These are phyloP conservation scores for Aspergillus quadrilineatus DNA, from an alignment of 2,329 filamentous ascomycete species.

Conservation along the genomic window DNA sequence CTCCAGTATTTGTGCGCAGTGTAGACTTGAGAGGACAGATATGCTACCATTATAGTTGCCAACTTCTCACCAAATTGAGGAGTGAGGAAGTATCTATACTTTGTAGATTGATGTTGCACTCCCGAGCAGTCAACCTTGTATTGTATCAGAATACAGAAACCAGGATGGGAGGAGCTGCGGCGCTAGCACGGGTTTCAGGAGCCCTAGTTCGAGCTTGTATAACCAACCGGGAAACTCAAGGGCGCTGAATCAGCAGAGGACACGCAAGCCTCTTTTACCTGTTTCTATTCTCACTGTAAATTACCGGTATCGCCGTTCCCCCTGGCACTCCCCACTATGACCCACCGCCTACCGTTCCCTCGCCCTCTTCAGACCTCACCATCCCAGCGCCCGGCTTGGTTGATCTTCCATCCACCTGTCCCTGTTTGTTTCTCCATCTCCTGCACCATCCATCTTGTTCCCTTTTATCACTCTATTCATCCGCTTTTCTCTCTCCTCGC, in stretches of 20 bases:
- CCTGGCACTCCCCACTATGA: conserved; percentile 6
- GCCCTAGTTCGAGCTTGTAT: not conserved
- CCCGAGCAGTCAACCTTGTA: not conserved
- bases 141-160: conserved; percentile 3
- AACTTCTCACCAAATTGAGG: no score
- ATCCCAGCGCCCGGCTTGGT: conserved; percentile 15
- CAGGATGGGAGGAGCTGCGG: not conserved
- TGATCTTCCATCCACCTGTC: conserved; percentile 13
- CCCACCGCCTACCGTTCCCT: conserved; percentile 5
- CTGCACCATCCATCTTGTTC: not conserved
- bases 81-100: no score
- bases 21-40: no score
- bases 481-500: not conserved
- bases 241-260: conserved; percentile 33
- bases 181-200: not conserved
- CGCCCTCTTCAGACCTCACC: conserved; percentile 7
- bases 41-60: no score
- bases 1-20: not conserved
- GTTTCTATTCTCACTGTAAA: conserved; percentile 22
- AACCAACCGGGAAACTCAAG: not conserved
- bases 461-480: not conserved
- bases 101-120: no score
- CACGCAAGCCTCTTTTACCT: conserved; percentile 32
- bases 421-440: conserved; percentile 13
- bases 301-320: conserved; percentile 8